These are phyloP conservation scores for Phlebiopsis flavidoalba DNA, from an alignment of 768 basidiomycete species.

Conservation along the genomic window DNA sequence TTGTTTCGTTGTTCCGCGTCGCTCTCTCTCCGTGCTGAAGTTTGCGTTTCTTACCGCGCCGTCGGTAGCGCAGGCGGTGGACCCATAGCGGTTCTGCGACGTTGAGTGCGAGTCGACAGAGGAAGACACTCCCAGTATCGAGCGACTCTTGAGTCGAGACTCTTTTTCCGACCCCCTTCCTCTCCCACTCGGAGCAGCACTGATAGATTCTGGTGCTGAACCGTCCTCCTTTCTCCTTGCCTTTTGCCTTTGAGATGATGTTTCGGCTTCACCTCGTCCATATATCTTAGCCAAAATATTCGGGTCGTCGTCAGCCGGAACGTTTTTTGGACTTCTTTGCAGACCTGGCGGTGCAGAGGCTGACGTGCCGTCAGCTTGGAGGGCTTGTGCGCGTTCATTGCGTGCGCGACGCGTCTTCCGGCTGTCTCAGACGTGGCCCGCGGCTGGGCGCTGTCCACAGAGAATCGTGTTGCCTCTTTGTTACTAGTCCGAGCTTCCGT, in stretches of 20 bases:
- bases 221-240: slow-evolving; percentile 23
- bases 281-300: slow-evolving; percentile 25
- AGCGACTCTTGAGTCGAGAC: background rate
- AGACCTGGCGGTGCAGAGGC: slow-evolving; percentile 13
- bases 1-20: too few species aligned
- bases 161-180: background rate
- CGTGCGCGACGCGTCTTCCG: slow-evolving; percentile 59
- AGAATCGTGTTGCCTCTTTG: slow-evolving; percentile 62
- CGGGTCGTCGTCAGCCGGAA: slow-evolving; percentile 6
- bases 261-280: slow-evolving; percentile 17
- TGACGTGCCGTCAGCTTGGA: slow-evolving; percentile 24
- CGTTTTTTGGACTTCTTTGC: background rate
- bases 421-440: slow-evolving; percentile 41
- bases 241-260: slow-evolving; percentile 26
- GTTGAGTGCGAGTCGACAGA: background rate
- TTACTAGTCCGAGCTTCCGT: slow-evolving; percentile 35
- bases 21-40: background rate
- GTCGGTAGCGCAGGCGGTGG: background rate
- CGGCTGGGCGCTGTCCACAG: slow-evolving; percentile 43
- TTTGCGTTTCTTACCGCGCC: slow-evolving; percentile 16
- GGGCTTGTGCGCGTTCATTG: slow-evolving; percentile 46
- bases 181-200: background rate
- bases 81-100: background rate
- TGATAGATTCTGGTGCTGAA: background rate
- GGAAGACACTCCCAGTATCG: background rate